A percentile compares a stretch with the other conserved stretches of the same genome.
phyloP scores from a whole-genome alignment of 2,329 filamentous ascomycete species.

The Cryphonectria carpinicola region DNA sequence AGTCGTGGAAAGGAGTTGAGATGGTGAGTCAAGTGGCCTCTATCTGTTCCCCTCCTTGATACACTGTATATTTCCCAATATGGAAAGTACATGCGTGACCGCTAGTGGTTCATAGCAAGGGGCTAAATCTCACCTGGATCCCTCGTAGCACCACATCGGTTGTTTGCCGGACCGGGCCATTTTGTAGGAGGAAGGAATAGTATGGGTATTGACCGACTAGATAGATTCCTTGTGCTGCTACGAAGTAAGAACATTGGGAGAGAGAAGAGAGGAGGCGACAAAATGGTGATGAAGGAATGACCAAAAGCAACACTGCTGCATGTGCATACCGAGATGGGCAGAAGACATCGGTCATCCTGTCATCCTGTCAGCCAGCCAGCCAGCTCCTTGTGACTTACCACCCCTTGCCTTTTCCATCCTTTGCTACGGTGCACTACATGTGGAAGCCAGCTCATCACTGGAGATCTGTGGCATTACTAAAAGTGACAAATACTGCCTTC shows the following conservation, averaged over 20 bases:
- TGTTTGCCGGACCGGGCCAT: background rate
- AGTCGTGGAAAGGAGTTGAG: background rate
- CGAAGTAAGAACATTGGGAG: background rate
- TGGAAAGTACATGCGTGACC: slow-evolving; percentile 25
- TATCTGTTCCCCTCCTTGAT: background rate
- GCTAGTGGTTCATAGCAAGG: background rate
- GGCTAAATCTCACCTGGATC: background rate
- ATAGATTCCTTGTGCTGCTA: background rate
- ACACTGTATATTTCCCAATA: background rate
- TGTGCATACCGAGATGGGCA: background rate
- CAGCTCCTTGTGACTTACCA: no score
- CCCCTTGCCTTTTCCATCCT: no score
- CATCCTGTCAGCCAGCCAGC: background rate
- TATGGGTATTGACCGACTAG: background rate
- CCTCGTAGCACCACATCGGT: background rate
- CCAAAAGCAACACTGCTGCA: background rate
- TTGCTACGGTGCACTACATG: background rate
- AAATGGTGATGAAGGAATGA: background rate
- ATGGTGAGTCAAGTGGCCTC: slow-evolving; percentile 16
- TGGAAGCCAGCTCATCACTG: background rate
- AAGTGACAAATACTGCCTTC: background rate
- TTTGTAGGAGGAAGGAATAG: background rate
- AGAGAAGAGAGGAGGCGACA: background rate
- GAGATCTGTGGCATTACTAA: background rate
- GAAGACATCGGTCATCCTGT: background rate